Base-by-base conservation (phyloP, 192 early-diverging fungal species). In the Coemansia furcata region DNA sequence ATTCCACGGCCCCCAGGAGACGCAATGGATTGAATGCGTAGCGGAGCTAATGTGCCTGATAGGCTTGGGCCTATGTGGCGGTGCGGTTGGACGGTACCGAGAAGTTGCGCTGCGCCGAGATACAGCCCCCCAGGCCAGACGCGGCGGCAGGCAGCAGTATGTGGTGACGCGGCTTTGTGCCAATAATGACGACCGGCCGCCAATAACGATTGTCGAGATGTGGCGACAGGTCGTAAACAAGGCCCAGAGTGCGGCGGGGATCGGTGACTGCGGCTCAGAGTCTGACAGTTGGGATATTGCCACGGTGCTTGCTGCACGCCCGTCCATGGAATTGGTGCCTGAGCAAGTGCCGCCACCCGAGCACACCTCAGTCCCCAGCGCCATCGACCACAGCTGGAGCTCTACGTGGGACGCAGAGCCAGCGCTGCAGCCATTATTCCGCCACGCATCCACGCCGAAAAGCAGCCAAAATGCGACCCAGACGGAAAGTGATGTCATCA, bases 21-120 rank as follows among this genome's bases (percentile, higher is more conserved):
- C 42, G 0, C 38, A 52, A 38, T 43, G 67, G 69, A 32, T 67
- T 6, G 69, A 54, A 7, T n/a, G 30, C 29, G 60, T 74, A 37
- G 17, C 52, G 15, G 62, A 57, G 1, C 54, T 74, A 32, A 15
- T 35, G 5, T 52, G 61, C 6, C 33, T 65, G 3, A 21, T 69
- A 14, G 54, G 32, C 5, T 21, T 68, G 50, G 64, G 54, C 14
- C 14, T 33, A 17, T 57, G 54, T 21, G 37, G 61, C 30, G 61
- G 61, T 3, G 38, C 36, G 4, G 40, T 63, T 0, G 61, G 61
- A 17, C 61, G 46, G 40, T 63, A n/a, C 29, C 14, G 6, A 30
- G 26, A 14, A 11, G 40, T 63, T 12, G 61, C 15, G 40, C 37
- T 63, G 5, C 23, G 42, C 3, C 61, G 26, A 26, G 35, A 37